Evolutionary conservation across 2,329 filamentous ascomycete species (phyloP), one percentile per base, ranked within the genome.

Genomic region (Fusarium nematophilum): DNA sequence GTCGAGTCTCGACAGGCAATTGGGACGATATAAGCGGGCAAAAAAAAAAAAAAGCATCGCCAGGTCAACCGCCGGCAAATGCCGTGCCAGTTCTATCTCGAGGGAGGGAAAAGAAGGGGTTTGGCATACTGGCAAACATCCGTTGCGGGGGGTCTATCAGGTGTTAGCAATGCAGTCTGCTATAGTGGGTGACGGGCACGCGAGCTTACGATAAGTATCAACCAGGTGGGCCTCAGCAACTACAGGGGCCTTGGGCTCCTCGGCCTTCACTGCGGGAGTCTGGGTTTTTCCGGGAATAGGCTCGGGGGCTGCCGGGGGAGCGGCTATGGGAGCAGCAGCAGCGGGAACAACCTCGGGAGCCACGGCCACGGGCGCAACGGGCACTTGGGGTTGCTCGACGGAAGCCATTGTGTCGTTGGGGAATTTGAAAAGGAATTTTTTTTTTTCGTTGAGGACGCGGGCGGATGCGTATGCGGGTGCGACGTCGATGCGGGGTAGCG

Each of bases 161-260:
- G 11, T 13, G 49, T 65, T 62, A 69, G 64, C 57, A 50, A 59
- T 53, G 36, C 27, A 55, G 46, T 54, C 27, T 36, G 37, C 21
- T 15, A 23, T n/a, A 31, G 53, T 34, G 36, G 43, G 26, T 21
- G 15, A 21, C 23, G 26, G 25, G 14, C 27, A 33, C 18, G 55
- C 29, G 26, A 54, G 55, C 86, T 82, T 78, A 89, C 86, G 85
- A 72, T 81, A 92, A 15, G 90, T 93, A 76, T 91, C 88, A 67
- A 92, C 89, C 72, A 88, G 78, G 76, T 92, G 90, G 71, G 90
- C 89, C 81, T 93, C 90, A 59, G 83, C 82, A 70, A 93, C 90
- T 69, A 90, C 88, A 40, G 83, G 84, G 66, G 68, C 72, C 74
- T 80, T 83, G 70, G 66, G 67, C 62, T 75, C 43, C 40, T 58